phyloP scores from a whole-genome alignment of 2,329 filamentous ascomycete species.

The Stagonosporopsis cucurbitacearum region DNA sequence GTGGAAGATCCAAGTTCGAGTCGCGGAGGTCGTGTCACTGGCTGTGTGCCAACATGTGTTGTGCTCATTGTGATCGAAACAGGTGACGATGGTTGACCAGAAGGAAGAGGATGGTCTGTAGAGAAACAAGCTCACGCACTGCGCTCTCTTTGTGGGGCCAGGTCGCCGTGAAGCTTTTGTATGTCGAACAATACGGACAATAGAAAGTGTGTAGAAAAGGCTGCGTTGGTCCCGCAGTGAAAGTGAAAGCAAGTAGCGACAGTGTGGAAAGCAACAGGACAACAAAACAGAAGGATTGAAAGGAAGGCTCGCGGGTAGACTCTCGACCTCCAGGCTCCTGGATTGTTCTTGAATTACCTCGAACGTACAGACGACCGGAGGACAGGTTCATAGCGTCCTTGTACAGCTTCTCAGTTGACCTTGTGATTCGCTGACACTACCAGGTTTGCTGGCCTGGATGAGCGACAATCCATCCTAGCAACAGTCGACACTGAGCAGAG shows the following conservation, averaged over 20 bases:
- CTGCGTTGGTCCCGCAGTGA: background rate
- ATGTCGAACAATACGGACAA: background rate
- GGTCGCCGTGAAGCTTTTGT: background rate
- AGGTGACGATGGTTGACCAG: too few species aligned
- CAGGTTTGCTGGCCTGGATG: constrained; percentile 34
- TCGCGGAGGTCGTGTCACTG: constrained; percentile 2
- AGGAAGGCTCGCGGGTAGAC: constrained; percentile 1
- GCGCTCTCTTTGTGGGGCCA: background rate
- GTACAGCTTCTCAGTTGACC: constrained; percentile 19
- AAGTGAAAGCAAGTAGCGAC: constrained; percentile 8
- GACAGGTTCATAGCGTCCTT: constrained; percentile 16
- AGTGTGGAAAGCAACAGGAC: constrained; percentile 25
- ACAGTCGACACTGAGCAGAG: constrained; percentile 29
- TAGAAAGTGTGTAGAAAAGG: background rate
- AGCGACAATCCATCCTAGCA: constrained; percentile 33
- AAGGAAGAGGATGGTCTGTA: background rate
- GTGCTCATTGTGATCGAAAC: constrained; percentile 1
- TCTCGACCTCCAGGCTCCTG: constrained; percentile 6
- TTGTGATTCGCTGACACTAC: constrained; percentile 37
- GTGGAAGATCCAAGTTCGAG: constrained; percentile 6
- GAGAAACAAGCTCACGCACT: background rate
- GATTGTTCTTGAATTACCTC: constrained; percentile 14
- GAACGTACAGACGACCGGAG: constrained; percentile 1
- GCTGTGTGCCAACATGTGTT: background rate
- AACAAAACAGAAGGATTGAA: constrained; percentile 8